Percentiles rank a stretch among this genome's conserved stretches.
These are phyloP conservation scores for Acacia crassicarpa DNA, from an alignment of 306 rosid species.

Conservation along the genomic window DNA sequence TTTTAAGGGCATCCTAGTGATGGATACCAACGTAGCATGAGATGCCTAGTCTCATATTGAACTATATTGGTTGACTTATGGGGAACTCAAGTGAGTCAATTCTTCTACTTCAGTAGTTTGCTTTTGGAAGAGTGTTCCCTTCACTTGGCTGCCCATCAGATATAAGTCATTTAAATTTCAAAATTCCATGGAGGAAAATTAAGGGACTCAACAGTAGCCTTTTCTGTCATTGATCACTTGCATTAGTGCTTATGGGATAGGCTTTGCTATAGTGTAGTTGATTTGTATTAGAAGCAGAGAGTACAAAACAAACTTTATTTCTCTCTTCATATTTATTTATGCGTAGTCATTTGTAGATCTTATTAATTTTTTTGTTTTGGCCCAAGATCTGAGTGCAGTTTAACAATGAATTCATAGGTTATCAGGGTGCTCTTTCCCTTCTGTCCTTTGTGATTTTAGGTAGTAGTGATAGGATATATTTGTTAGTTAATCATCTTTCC, in stretches of 20 bases:
- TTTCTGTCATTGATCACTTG: slow-evolving; percentile 3
- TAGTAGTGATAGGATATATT: slow-evolving; percentile 6
- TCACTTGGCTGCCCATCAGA: neutral
- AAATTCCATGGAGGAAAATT: neutral
- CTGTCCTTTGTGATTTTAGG: slow-evolving; percentile 7
- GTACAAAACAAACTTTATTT: slow-evolving; percentile 13
- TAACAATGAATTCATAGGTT: neutral
- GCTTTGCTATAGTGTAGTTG: neutral
- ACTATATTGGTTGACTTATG: neutral
- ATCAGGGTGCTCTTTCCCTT: neutral
- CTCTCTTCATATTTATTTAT: slow-evolving; percentile 5
- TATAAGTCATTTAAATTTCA: neutral
- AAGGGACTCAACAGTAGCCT: neutral
- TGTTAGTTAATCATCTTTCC: slow-evolving; percentile 19
- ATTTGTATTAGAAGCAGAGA: neutral
- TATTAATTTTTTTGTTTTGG: neutral
- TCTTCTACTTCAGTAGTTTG: neutral
- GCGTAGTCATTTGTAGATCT: slow-evolving; percentile 9
- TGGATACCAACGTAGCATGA: neutral
- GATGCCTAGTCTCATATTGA: neutral
- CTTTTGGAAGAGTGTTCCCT: neutral
- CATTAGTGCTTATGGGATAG: slow-evolving; percentile 5
- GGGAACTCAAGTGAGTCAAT: neutral
- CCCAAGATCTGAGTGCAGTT: slow-evolving; percentile 10
- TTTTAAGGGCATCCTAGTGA: neutral